Evolutionary conservation across 176 grass and related monocot species (phyloP), one percentile per base, ranked within the genome.

Genomic region (Areca catechu): DNA sequence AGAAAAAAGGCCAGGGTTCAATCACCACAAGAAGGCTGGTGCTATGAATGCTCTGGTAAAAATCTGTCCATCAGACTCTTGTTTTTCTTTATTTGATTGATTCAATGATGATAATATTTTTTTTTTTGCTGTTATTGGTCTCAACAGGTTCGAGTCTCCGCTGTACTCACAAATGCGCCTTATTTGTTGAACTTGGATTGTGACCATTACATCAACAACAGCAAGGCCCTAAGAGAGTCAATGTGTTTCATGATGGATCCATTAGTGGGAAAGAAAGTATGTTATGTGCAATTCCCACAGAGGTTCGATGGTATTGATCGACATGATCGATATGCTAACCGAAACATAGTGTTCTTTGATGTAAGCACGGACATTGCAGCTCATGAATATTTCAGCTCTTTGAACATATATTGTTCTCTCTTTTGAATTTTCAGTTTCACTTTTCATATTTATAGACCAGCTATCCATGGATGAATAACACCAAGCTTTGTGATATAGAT

Each of bases 231-330:
- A 53, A 82, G 79, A 74, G 89, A 95, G 63, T 74, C 81, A 74
- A 95, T 95, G 89, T 95, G 89, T 63, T 95, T 95, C 72, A 95
- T 95, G 89, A 95, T 95, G 89, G 89, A 95, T 69, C 89, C 89
- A 70, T 74, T 89, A 63, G 71, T 95, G 48, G 84, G 81, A 24
- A 95, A 95, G 75, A 88, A 78, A 85, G 84, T 88, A 49, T 95
- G 89, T 64, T 95, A 77, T 67, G 89, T 95, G 51, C 89, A 95
- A 67, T 95, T 95, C 61, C 89, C 89, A 16, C 89, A 95, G 74
- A 84, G 89, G 60, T 95, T 95, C 17, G 89, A 95, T 84, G 78
- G 89, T 78, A 95, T 95, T 65, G 89, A 95, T 60, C 64, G 72
- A 1, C 71, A 95, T 5, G 89, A 95, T 95, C 81, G 89, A 74